Percentiles rank a stretch among this genome's conserved stretches.
phyloP scores from a whole-genome alignment of 257 asterid species.

The Buddleja alternifolia region DNA sequence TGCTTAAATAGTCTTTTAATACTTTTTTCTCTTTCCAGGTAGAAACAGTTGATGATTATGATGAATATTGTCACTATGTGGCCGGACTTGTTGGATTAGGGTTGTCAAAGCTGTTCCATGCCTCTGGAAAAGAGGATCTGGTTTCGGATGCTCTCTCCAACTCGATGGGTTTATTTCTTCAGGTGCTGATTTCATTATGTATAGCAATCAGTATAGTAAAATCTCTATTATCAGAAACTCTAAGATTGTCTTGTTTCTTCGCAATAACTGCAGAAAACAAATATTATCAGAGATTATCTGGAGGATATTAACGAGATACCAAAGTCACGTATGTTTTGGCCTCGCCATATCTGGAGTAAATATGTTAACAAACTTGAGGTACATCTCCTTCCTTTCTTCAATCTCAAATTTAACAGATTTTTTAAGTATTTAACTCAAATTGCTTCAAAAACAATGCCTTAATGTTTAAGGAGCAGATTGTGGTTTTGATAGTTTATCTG shows the following conservation, averaged over 20 bases:
- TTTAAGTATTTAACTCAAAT: slow-evolving; percentile 10
- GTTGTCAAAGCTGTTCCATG: slow-evolving; percentile 86
- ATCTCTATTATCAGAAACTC: slow-evolving; percentile 12
- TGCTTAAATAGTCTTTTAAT: background rate
- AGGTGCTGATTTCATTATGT: slow-evolving; percentile 45
- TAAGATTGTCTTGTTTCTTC: slow-evolving; percentile 22
- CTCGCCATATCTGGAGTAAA: slow-evolving; percentile 87
- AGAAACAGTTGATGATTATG: slow-evolving; percentile 79
- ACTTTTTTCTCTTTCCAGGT: slow-evolving; percentile 58
- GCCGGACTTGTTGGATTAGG: slow-evolving; percentile 97
- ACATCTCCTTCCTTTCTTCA: slow-evolving; percentile 24
- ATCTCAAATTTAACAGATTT: background rate
- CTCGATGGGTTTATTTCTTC: slow-evolving; percentile 91
- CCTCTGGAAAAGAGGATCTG: slow-evolving; percentile 82
- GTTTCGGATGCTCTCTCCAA: slow-evolving; percentile 71
- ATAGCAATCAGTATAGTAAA: slow-evolving; percentile 12
- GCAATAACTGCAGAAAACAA: slow-evolving; percentile 66
- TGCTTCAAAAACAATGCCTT: slow-evolving; percentile 19
- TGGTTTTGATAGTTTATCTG: slow-evolving; percentile 24
- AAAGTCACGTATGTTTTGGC: slow-evolving; percentile 98
- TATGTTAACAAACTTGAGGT: slow-evolving; percentile 94
- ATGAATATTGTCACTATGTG: slow-evolving; percentile 94
- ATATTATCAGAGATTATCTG: slow-evolving; percentile 91
- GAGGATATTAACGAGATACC: slow-evolving; percentile 98
- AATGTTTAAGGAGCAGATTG: background rate